Percentiles rank a stretch among this genome's conserved stretches.
phyloP scores from a whole-genome alignment of 805 yeast genomes.

The Komagataella kurtzmanii region DNA sequence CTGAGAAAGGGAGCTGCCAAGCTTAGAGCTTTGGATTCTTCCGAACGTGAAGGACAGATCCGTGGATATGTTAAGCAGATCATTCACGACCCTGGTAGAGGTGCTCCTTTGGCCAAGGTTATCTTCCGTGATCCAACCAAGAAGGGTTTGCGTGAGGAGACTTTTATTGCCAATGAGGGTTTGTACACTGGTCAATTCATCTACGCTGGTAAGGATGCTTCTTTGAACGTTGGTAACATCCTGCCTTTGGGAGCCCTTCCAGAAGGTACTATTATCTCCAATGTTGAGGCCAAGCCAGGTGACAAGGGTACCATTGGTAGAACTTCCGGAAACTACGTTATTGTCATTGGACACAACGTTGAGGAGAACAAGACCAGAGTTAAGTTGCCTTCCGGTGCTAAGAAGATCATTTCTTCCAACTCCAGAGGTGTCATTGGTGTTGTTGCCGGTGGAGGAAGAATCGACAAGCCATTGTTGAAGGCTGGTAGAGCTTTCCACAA shows the following conservation, averaged over 20 bases:
- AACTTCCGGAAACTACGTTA: slow-evolving; percentile 99
- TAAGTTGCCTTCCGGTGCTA: slow-evolving; percentile 98
- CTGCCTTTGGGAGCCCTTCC: slow-evolving; percentile 88
- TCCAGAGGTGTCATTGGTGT: slow-evolving; percentile 99
- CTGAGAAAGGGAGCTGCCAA: slow-evolving; percentile 99
- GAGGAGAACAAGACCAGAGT: slow-evolving; percentile 99
- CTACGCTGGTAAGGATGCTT: slow-evolving; percentile 98
- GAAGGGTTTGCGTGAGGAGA: slow-evolving; percentile 96
- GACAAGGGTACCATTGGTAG: slow-evolving; percentile 94
- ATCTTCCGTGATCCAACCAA: slow-evolving; percentile 99
- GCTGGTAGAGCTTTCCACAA: slow-evolving; percentile 99
- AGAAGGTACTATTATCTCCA: slow-evolving; percentile 38
- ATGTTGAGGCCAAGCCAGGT: slow-evolving; percentile 39
- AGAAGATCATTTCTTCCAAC: slow-evolving; percentile 87
- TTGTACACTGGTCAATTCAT: slow-evolving; percentile 98
- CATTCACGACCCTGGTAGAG: slow-evolving; percentile 99
- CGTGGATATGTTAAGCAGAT: slow-evolving; percentile 98
- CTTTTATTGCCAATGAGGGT: slow-evolving; percentile 99
- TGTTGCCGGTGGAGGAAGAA: slow-evolving; percentile 99
- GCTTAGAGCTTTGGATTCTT: slow-evolving; percentile 97
- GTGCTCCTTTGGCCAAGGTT: slow-evolving; percentile 99
- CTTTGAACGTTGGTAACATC: slow-evolving; percentile 93
- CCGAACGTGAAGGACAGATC: slow-evolving; percentile 99
- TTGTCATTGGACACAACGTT: slow-evolving; percentile 98
- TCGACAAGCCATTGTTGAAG: slow-evolving; percentile 98